Evolutionary conservation across 208 protist species (phyloP).

Genomic region (Leishmania guyanensis): DNA sequence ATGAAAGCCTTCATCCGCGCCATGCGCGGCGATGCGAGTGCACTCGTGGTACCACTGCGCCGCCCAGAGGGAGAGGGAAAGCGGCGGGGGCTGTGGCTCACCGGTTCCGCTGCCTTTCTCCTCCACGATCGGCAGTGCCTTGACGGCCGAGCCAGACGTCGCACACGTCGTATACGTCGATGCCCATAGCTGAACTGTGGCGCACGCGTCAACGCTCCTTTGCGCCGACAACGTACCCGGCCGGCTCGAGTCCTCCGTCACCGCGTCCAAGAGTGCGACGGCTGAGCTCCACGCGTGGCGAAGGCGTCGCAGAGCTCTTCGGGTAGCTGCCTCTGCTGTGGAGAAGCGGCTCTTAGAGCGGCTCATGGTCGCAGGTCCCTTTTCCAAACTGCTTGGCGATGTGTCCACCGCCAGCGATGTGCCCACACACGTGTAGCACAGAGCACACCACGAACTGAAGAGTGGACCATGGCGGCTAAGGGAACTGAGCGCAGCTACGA

Average conservation of each 20-base stretch:
- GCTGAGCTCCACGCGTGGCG: slow-evolving; percentile 15
- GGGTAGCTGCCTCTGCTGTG: neutral
- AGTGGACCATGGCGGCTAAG: slow-evolving; percentile 22
- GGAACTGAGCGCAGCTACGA: slow-evolving; percentile 1
- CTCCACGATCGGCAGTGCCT: neutral
- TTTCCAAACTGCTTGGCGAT: neutral
- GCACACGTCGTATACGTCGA: neutral
- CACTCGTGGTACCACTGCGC: slow-evolving; percentile 31
- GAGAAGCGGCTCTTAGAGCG: neutral
- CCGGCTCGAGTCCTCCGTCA: neutral
- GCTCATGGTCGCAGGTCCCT: neutral
- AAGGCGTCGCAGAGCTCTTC: slow-evolving; percentile 13
- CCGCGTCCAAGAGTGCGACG: neutral
- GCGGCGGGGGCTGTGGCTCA: neutral
- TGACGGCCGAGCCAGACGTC: neutral
- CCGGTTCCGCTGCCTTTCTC: neutral
- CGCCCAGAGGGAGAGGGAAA: neutral
- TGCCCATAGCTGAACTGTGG: slow-evolving; percentile 10
- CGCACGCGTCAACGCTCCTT: neutral
- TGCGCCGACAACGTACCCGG: neutral
- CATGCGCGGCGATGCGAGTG: slow-evolving; percentile 27
- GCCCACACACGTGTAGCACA: slow-evolving; percentile 20
- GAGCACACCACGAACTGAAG: slow-evolving; percentile 32
- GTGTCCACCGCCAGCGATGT: neutral
- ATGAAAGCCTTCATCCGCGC: slow-evolving; percentile 36